A percentile compares a stretch with the other conserved stretches of the same genome.
Evolutionary conservation across 805 yeast genomes (phyloP).

Genomic region (Sugiyamaella boreocaroliniensis): DNA sequence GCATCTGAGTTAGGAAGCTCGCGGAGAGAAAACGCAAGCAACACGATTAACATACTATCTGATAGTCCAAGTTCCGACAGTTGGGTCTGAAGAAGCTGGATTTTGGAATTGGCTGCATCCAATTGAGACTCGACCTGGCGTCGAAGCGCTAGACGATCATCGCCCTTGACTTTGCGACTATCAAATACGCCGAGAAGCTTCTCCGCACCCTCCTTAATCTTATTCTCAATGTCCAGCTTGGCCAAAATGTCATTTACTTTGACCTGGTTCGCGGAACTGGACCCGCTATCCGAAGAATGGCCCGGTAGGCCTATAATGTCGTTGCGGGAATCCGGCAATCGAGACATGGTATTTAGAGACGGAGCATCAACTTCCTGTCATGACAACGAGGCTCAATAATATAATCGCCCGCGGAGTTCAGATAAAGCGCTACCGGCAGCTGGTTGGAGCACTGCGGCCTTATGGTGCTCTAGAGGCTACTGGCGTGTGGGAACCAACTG

Average conservation of each 20-base stretch:
- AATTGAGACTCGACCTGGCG: constrained; percentile 25
- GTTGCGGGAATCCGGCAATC: constrained; percentile 9
- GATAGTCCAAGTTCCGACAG: constrained; percentile 17
- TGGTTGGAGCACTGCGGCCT: too few relatives aligned
- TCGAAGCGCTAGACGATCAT: constrained; percentile 14
- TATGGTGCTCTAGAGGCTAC: too few relatives aligned
- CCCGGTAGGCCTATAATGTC: constrained; percentile 15
- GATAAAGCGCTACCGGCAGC: too few relatives aligned
- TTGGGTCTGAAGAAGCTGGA: constrained; percentile 20
- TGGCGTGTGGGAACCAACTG: too few relatives aligned
- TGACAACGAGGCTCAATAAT: not conserved
- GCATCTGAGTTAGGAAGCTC: not conserved
- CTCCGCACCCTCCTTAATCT: constrained; percentile 34
- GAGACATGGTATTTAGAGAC: not conserved
- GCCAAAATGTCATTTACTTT: constrained; percentile 23
- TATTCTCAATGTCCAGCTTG: constrained; percentile 32
- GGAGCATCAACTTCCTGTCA: not conserved
- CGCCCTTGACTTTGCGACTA: constrained; percentile 17
- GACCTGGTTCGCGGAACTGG: constrained; percentile 10
- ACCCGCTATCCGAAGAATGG: constrained; percentile 7
- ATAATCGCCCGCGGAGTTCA: too few relatives aligned
- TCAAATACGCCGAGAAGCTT: constrained; percentile 29
- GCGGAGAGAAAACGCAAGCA: not conserved
- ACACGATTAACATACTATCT: not conserved
- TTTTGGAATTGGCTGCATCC: constrained; percentile 27